Base-by-base conservation (phyloP, 1,284 basidiomycete species). In the Kwoniella shivajii region DNA sequence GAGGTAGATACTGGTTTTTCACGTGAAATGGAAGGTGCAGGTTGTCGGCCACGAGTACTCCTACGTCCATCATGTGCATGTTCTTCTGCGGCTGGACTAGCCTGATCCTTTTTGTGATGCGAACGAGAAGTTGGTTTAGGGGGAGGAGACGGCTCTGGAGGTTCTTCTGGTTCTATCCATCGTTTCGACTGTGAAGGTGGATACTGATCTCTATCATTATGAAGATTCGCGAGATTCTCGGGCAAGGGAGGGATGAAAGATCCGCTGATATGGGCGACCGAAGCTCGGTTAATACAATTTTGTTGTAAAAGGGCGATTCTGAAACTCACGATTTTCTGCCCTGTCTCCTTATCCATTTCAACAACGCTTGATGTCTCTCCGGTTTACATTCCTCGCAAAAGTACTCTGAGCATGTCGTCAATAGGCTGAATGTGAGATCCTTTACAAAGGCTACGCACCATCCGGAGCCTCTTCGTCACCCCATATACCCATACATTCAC, bases 301-400 rank as follows among this genome's bases (percentile, higher is more conserved):
- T 66, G 56, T 31, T 42, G 2, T 45, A 34, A 22, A 9, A 20
- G 14, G 24, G 41, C 24, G 24, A 20, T 22, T 26, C 10, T 16
- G 14, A 3, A 30, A 60, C 74, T 58, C 54, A 74, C 73, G 66
- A 62, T 44, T 74, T 72, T 24, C 72, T 63, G 10, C 72, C 72
- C 46, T 63, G 60, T 33, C 65, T 69, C 54, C 65, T 56, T 34
- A 78, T 70, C 69, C 72, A 92, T 86, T 85, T 88, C 71, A 89
- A 80, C 57, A 92, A 82, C 30, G 90, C 86, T 9, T 79, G 77
- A 76, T 96, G 93, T 45, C 90, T 80, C 61, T 93, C 91, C 10
- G 96, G 95, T 63, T 85, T 84, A 79, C 95, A 99, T 68, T 86
- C 82, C 79, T 99, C 96, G 79, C 96, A 99, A 69, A 88, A 95